Percentiles rank a stretch among this genome's conserved stretches.
Evolutionary conservation across 441 rosid species (phyloP).

Genomic region (Melastoma candidum): DNA sequence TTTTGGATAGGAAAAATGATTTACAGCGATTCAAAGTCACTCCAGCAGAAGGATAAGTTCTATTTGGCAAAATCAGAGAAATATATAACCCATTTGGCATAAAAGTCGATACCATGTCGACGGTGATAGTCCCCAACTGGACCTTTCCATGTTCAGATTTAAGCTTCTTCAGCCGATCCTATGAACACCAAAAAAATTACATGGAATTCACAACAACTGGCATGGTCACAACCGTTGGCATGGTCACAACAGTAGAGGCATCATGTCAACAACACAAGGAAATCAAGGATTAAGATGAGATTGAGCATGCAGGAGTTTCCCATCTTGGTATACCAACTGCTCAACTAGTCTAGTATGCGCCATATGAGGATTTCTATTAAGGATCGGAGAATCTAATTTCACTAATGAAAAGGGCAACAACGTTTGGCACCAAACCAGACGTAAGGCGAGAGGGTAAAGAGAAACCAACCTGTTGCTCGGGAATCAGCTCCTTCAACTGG

Average conservation of each 20-base stretch:
- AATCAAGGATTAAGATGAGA: neutral
- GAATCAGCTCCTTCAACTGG: slow-evolving; percentile 84
- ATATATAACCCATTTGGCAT: no score
- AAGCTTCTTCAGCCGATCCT: slow-evolving; percentile 84
- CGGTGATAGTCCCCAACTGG: slow-evolving; percentile 81
- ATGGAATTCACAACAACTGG: neutral
- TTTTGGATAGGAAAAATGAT: slow-evolving; percentile 10
- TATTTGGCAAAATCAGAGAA: no score
- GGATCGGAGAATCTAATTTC: neutral
- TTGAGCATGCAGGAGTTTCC: no score
- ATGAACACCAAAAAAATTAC: slow-evolving; percentile 17
- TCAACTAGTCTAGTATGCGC: no score
- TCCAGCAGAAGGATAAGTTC: no score
- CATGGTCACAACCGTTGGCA: neutral
- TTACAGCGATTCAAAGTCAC: no score
- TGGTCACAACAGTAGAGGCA: neutral
- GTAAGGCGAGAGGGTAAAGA: neutral
- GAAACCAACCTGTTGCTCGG: slow-evolving; percentile 71
- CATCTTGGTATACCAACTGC: no score
- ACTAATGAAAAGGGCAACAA: neutral
- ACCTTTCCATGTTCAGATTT: slow-evolving; percentile 77
- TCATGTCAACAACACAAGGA: neutral
- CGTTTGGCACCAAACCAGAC: neutral
- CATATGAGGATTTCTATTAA: no score
- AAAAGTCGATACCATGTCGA: slow-evolving; percentile 60